Base-by-base conservation (phyloP, 225 moss, liverwort and hornwort species). In the Polytrichum commune region DNA sequence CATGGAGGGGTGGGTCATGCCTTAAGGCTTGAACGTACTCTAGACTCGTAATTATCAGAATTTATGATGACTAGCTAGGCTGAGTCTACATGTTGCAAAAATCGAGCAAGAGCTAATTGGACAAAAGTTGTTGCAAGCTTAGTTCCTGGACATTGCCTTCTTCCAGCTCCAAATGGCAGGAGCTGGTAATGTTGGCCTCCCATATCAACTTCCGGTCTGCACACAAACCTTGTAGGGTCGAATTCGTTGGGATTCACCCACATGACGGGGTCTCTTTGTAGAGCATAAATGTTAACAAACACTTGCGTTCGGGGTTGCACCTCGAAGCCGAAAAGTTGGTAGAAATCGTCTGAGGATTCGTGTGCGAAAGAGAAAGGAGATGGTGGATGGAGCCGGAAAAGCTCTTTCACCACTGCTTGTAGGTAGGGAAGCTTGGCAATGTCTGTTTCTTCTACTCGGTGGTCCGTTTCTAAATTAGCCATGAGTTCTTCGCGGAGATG, bases 91-190 rank as follows among this genome's bases (percentile, higher is more conserved):
- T 53, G 54, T 22, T 75, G 75, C 8, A 66, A 73, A 26, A 77
- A 54, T 24, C 74, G 74, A 8, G 91, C 91, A 6, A 88, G 70
- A 3, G 75, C 67, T 2, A 74, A 13, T 33, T 86, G 88, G 30
- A 89, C 81, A 64, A 64, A 73, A 20, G 38, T 61, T 8, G 82
- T 29, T 28, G 81, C 89, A 16, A 91, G 69, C 62, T 81, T 79
- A 25, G 67, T 68, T 0, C 80, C 91, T 0, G 76, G 78, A 53
- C 90, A 91, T 3, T 76, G 75, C 56, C 75, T 71, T 19, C 71
- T 46, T 22, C 88, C 91, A 13, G 74, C 66, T 29, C 91, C 91
- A 0, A 91, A 91, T 1, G 91, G 92, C 38, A 92, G 4, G 65
- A 93, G 70, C 67, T 79, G 78, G 69, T 74, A 88, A 19, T 90